Conservation (phyloP, 805 yeast species). For the Starmerella kuoi region DNA sequence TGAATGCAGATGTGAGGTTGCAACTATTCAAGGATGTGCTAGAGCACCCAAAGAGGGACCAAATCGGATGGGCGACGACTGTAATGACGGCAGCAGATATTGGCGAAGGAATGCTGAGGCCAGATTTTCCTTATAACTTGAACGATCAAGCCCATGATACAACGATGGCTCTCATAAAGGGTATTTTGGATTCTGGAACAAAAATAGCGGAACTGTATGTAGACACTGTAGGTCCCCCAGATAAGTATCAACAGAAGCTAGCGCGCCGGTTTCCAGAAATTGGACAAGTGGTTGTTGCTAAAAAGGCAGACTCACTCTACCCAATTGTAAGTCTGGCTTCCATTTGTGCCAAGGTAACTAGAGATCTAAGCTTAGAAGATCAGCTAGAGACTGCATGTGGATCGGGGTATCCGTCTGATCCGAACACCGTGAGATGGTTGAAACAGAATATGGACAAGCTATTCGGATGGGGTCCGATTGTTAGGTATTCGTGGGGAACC, state of each 20-base stretch:
- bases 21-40: constrained; percentile 35
- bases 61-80: constrained; percentile 81
- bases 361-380: constrained; percentile 50
- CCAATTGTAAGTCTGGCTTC: constrained; percentile 93
- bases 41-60: constrained; percentile 23
- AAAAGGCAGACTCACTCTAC: constrained; percentile 85
- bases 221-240: constrained; percentile 97
- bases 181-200: constrained; percentile 49
- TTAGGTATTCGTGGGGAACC: constrained; percentile 91
- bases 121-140: constrained; percentile 53
- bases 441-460: constrained; percentile 48
- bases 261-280: constrained; percentile 54
- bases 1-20: constrained; percentile 60
- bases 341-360: constrained; percentile 89
- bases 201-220: constrained; percentile 63
- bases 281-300: constrained; percentile 61
- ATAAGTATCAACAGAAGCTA: constrained; percentile 64
- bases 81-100: constrained; percentile 80
- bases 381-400: constrained; percentile 43
- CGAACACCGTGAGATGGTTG: constrained; percentile 72
- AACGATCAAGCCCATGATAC: constrained; percentile 96
- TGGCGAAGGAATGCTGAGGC: constrained; percentile 73
- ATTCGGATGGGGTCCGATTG: constrained; percentile 74
- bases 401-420: constrained; percentile 92
- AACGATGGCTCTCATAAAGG: constrained; percentile 66